Conservation (phyloP, 2,329 filamentous ascomycete species). For the Cladobotryum protrusum region DNA sequence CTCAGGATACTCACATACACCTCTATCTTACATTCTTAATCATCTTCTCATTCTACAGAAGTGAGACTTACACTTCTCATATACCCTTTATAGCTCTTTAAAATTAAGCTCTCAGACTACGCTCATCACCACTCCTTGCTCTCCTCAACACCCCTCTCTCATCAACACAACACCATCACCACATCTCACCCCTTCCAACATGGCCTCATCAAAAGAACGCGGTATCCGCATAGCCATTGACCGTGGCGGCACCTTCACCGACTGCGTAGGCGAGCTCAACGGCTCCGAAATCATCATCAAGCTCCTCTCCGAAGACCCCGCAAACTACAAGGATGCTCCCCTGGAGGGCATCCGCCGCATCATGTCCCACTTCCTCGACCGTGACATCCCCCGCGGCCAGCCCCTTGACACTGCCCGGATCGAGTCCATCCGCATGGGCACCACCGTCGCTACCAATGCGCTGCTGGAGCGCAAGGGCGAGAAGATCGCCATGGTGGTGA, state of each 20-base stretch:
- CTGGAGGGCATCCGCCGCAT: conserved; percentile 86
- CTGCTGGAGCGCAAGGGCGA: conserved; percentile 86
- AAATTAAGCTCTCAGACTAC: background rate
- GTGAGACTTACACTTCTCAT: too few relatives aligned
- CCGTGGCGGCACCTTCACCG: conserved; percentile 85
- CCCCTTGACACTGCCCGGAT: conserved; percentile 76
- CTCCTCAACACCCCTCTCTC: background rate
- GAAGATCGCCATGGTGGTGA: conserved; percentile 80
- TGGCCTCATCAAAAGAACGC: conserved; percentile 37
- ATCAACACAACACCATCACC: too few relatives aligned
- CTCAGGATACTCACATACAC: background rate
- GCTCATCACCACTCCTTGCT: background rate
- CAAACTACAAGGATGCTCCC: conserved; percentile 86
- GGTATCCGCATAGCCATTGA: conserved; percentile 71
- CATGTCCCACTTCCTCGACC: conserved; percentile 67
- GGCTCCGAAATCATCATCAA: conserved; percentile 79
- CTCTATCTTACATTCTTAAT: too few relatives aligned
- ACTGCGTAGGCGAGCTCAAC: conserved; percentile 79
- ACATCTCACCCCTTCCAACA: conserved; percentile 14
- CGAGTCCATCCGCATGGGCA: conserved; percentile 92
- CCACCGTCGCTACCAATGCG: conserved; percentile 89
- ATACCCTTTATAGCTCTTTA: background rate
- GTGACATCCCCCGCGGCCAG: conserved; percentile 73
- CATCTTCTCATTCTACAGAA: too few relatives aligned
- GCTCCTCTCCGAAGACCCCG: conserved; percentile 81